Evolutionary conservation across 2,329 filamentous ascomycete genomes (phyloP), one percentile per base, ranked within the genome.

Genomic region (Gnomoniopsis smithogilvyi): DNA sequence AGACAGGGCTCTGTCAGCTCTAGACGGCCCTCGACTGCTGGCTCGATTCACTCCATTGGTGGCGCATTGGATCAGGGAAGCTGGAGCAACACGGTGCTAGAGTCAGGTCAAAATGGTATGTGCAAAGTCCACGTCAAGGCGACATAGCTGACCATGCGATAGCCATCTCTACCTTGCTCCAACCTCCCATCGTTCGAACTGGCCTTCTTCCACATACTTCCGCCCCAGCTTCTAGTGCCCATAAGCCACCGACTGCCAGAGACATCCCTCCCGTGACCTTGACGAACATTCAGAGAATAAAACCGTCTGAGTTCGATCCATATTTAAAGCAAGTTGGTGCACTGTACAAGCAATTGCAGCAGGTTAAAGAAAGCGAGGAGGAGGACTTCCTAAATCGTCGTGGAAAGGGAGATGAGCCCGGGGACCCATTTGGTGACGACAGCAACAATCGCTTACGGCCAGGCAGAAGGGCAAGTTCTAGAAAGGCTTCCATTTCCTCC

Each of bases 181-280:
- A 96, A 69, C 89, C 92, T 30, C 91, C 94, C 3, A 96, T 96
- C 65, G 86, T 96, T 59, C 86, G 94, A 64, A 96, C 93, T 2
- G 93, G 94, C 58, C 82, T 96, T 52, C 80, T 92, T 56, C 90
- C 93, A 22, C 89, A 96, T 72, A 89, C 88, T 1, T 80, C 87
- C 2, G 86, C 89, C 2, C 84, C 90, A 1, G 72, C 77, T 10
- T 85, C 85, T n/a, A 89, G 85, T 67, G 80, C 87, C 15, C 91
- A 95, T 68, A 94, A 89, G 66, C 88, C 91, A 15, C 94, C 94
- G 0, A 96, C 92, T 1, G 82, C 90, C 19, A 86, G 86, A 72
- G 94, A 99, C 70, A 99, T 99, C 41, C 94, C 94, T 1, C 94
- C 94, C 0, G 95, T 99, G 0, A 88, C 92, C 1, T 79, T 99